Evolutionary conservation across 352 stramenopile genomes (phyloP).

Genomic region (Pilasporangium apinafurcum): DNA sequence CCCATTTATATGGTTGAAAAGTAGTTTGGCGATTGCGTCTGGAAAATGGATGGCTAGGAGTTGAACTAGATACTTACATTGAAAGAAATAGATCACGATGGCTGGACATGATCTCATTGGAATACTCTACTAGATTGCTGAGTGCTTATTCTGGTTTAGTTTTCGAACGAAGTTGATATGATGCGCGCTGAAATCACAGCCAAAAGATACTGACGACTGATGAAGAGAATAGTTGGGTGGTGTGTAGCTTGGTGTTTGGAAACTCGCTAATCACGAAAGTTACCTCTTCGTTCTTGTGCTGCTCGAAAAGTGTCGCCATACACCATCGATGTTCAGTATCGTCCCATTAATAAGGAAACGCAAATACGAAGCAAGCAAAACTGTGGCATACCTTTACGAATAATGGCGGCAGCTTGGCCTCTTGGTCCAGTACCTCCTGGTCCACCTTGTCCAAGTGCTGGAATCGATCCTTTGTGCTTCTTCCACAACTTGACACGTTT

Average conservation of each 20-base stretch:
- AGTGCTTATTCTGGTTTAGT: no score
- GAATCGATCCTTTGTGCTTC: constrained; percentile 78
- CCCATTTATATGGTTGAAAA: constrained; percentile 78
- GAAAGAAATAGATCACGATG: no score
- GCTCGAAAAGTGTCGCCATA: background rate
- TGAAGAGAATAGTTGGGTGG: no score
- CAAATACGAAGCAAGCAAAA: background rate
- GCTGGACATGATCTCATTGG: no score
- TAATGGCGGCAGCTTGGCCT: constrained; percentile 74
- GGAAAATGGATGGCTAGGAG: background rate
- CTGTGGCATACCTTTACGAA: constrained; percentile 48
- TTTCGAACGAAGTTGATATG: no score
- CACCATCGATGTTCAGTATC: background rate
- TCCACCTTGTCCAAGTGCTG: constrained; percentile 61
- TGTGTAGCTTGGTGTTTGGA: no score
- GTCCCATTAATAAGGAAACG: background rate
- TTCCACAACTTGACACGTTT: constrained; percentile 87
- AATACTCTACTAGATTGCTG: no score
- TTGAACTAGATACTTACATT: constrained; percentile 2
- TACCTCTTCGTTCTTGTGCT: constrained; percentile 52
- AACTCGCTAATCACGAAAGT: constrained; percentile 19
- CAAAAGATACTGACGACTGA: no score
- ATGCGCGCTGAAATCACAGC: no score
- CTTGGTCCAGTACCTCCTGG: constrained; percentile 45
- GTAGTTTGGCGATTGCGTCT: constrained; percentile 7